Percentiles rank a stretch among this genome's conserved stretches.
phyloP scores from a whole-genome alignment of 148 eudicot genomes.

The Limonium bicolor region DNA sequence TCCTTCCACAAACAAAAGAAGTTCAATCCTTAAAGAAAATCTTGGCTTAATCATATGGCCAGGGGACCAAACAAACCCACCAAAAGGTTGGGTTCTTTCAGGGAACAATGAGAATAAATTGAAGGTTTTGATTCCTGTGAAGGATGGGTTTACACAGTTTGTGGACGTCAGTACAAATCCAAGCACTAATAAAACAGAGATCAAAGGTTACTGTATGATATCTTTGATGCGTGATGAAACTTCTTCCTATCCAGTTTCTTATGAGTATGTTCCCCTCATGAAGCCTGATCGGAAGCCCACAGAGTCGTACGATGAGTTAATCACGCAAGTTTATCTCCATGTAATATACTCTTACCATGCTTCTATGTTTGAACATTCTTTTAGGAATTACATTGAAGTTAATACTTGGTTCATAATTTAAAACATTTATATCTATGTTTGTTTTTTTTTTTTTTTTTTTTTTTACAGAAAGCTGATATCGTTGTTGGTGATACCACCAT shows the following conservation, averaged over 20 bases:
- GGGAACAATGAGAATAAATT: conserved; percentile 28
- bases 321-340: conserved; percentile 16
- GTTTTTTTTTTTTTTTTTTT: neutral
- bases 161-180: conserved; percentile 15
- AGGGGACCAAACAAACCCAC: conserved; percentile 20
- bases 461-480: conserved; percentile 33
- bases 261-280: conserved; percentile 31
- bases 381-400: no score
- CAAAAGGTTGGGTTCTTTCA: conserved; percentile 57
- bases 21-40: conserved; percentile 11
- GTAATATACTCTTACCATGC: conserved; percentile 3
- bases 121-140: conserved; percentile 38
- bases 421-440: neutral
- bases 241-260: conserved; percentile 34
- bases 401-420: no score
- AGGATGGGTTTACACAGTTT: conserved; percentile 30
- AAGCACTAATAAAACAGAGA: conserved; percentile 10
- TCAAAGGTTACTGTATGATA: conserved; percentile 39
- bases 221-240: conserved; percentile 38
- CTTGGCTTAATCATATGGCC: conserved; percentile 49
- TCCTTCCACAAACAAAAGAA: conserved; percentile 1
- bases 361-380: neutral
- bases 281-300: conserved; percentile 13
- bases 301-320: conserved; percentile 15
- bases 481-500: conserved; percentile 57